phyloP scores from a whole-genome alignment of 2,329 filamentous ascomycete species.

The Botryotinia globosa region DNA sequence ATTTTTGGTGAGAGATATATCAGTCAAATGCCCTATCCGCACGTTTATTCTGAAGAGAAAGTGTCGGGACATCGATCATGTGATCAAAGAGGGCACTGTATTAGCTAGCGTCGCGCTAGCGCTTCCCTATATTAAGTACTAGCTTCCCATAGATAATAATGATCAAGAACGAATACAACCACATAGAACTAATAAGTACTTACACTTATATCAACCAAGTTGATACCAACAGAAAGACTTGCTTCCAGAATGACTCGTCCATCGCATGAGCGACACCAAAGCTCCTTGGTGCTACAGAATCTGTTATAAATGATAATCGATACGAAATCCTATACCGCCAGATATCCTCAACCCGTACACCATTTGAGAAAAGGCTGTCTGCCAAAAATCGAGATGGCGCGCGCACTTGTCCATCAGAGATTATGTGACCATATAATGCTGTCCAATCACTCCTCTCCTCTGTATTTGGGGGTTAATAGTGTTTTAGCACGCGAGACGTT shows the following conservation, averaged over 20 bases:
- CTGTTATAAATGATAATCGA: conserved; percentile 44
- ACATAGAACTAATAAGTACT: too few species aligned
- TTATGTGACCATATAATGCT: conserved; percentile 43
- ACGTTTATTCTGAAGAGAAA: too few species aligned
- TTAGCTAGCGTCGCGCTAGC: too few species aligned
- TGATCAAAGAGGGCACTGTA: too few species aligned
- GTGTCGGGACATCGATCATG: too few species aligned
- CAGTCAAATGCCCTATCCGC: background rate
- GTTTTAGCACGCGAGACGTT: conserved; percentile 39
- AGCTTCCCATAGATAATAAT: too few species aligned
- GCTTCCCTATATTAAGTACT: too few species aligned
- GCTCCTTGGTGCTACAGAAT: conserved; percentile 40
- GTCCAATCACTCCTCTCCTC: conserved; percentile 40
- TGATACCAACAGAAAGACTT: too few species aligned
- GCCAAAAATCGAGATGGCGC: conserved; percentile 40
- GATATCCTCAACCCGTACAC: conserved; percentile 39
- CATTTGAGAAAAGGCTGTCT: conserved; percentile 37
- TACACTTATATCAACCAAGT: too few species aligned
- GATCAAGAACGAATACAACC: too few species aligned
- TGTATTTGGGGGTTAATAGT: conserved; percentile 40
- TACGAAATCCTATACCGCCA: conserved; percentile 46
- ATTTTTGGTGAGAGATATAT: background rate
- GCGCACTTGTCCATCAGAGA: conserved; percentile 44
- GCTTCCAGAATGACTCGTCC: conserved; percentile 47
- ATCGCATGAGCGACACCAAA: conserved; percentile 43